Conservation (phyloP, 768 basidiomycete species). For the Arthromyces matolae region DNA sequence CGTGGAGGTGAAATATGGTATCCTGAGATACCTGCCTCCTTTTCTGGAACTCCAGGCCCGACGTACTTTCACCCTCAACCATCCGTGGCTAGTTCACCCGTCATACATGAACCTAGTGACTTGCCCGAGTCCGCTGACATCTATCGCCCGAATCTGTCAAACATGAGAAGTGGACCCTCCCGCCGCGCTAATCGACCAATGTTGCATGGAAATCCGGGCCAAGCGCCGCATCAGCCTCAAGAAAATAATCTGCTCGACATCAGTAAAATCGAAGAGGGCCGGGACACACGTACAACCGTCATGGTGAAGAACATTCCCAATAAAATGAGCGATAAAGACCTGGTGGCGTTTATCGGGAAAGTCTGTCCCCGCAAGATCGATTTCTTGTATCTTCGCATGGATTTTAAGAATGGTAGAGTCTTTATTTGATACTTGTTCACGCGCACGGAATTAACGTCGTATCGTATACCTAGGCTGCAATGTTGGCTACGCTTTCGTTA, state of each 20-base stretch:
- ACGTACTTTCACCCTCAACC: constrained; percentile 13
- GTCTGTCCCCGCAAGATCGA: constrained; percentile 78
- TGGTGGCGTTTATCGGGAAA: constrained; percentile 62
- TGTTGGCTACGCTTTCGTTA: constrained; percentile 85
- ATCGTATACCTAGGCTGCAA: constrained; percentile 53
- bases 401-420: constrained; percentile 70
- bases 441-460: constrained; percentile 1
- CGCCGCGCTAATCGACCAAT: constrained; percentile 1
- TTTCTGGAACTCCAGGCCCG: constrained; percentile 1
- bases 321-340: constrained; percentile 78
- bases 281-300: constrained; percentile 78
- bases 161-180: background rate
- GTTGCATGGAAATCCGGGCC: constrained; percentile 1
- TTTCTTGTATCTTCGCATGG: constrained; percentile 86
- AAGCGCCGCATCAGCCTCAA: constrained; percentile 9
- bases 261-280: constrained; percentile 67
- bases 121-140: constrained; percentile 6
- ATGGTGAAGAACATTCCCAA: constrained; percentile 95
- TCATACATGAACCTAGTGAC: constrained; percentile 1
- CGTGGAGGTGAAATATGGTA: constrained; percentile 12
- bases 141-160: constrained; percentile 1
- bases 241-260: constrained; percentile 57
- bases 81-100: constrained; percentile 2
- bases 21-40: constrained; percentile 10
- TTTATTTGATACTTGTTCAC: background rate